Conservation (phyloP, 345 rosid species). For the Aquilaria yunnanensis region DNA sequence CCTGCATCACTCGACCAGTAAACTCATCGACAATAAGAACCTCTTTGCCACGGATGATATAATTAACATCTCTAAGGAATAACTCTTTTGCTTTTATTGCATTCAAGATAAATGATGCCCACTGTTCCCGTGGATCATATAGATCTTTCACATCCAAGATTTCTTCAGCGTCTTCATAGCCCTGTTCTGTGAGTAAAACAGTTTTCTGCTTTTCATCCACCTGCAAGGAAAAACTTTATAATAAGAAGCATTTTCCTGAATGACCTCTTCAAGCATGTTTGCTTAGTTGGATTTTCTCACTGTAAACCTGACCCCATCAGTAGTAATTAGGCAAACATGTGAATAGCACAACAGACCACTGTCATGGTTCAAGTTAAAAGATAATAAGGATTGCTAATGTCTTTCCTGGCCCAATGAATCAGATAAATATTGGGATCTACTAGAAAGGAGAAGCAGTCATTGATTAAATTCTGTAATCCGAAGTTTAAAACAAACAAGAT, state of each 20-base stretch:
- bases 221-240: slow-evolving; percentile 33
- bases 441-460: too few relatives aligned
- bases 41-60: slow-evolving; percentile 89
- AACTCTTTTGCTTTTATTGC: slow-evolving; percentile 95
- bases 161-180: slow-evolving; percentile 96
- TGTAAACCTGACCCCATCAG: too few relatives aligned
- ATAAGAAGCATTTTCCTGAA: not conserved
- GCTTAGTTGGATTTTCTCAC: too few relatives aligned
- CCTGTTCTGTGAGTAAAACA: slow-evolving; percentile 91
- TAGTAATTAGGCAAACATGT: too few relatives aligned
- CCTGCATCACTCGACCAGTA: slow-evolving; percentile 99
- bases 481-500: too few relatives aligned
- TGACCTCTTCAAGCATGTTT: too few relatives aligned
- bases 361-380: too few relatives aligned
- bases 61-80: slow-evolving; percentile 91
- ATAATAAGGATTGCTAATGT: too few relatives aligned
- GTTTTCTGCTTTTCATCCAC: slow-evolving; percentile 96
- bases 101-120: slow-evolving; percentile 89
- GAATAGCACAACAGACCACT: too few relatives aligned
- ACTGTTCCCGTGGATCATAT: slow-evolving; percentile 96
- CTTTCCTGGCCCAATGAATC: too few relatives aligned
- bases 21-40: slow-evolving; percentile 97
- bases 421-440: too few relatives aligned
- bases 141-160: slow-evolving; percentile 85
- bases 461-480: too few relatives aligned